These are phyloP conservation scores for Penicillium oxalicum DNA, from an alignment of 2,329 filamentous ascomycete genomes.

Conservation along the genomic window DNA sequence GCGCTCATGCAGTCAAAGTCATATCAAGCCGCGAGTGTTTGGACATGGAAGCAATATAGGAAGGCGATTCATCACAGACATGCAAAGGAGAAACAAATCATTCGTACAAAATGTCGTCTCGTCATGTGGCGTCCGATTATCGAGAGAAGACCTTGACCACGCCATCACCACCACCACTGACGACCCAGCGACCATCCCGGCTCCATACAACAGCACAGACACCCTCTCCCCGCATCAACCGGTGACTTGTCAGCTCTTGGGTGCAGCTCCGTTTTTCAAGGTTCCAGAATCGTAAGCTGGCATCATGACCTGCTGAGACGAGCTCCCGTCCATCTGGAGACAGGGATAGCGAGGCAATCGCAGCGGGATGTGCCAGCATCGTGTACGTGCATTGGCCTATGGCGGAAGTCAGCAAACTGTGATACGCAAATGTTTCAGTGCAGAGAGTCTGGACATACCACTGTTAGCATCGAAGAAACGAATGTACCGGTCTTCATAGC, in stretches of 20 bases:
- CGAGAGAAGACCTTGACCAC: slow-evolving; percentile 80
- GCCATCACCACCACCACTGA: slow-evolving; percentile 89
- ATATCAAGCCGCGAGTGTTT: slow-evolving; percentile 20
- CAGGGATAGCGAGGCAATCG: slow-evolving; percentile 85
- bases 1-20: slow-evolving; percentile 33
- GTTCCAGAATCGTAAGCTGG: slow-evolving; percentile 92
- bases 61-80: slow-evolving; percentile 13
- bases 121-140: slow-evolving; percentile 23
- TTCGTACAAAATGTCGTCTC: slow-evolving; percentile 26
- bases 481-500: slow-evolving; percentile 93
- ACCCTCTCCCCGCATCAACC: slow-evolving; percentile 91
- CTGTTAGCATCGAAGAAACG: slow-evolving; percentile 98
- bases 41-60: slow-evolving; percentile 21
- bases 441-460: slow-evolving; percentile 57
- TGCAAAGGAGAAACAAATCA: slow-evolving; percentile 10
- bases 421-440: background rate
- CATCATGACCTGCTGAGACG: slow-evolving; percentile 92
- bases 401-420: slow-evolving; percentile 14
- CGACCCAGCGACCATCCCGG: slow-evolving; percentile 87
- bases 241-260: slow-evolving; percentile 88
- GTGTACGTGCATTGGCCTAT: slow-evolving; percentile 97
- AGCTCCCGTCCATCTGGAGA: slow-evolving; percentile 91
- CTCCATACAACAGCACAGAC: slow-evolving; percentile 95
- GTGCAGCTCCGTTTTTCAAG: slow-evolving; percentile 92
- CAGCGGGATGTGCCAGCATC: slow-evolving; percentile 92